Evolutionary conservation across 2,329 filamentous ascomycete genomes (phyloP), one percentile per base, ranked within the genome.

Genomic region (Fusarium nodosum): DNA sequence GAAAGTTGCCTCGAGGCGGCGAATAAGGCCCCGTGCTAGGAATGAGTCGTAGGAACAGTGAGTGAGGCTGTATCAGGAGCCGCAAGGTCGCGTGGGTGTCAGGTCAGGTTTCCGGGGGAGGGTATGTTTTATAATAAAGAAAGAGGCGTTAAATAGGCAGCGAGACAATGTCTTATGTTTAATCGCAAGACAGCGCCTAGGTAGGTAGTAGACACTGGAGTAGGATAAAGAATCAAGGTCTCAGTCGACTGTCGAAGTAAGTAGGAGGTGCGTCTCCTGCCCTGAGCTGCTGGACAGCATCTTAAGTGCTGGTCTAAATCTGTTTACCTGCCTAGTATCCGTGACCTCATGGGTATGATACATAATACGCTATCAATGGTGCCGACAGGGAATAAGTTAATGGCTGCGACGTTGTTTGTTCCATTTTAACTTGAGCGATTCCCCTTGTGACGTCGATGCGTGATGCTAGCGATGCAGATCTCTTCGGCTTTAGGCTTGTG

Each of bases 381-480:
- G 31, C 44, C 30, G 22, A n/a, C 36, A 54, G 39, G 57, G 26
- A 36, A 63, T 33, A 39, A 36, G 36, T 20, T 13, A 31, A 31
- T 44, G 30, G 44, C 63, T 47, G 56, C 61, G 64, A 61, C 63
- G 50, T 57, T 48, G 22, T 57, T 63, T 71, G 67, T 54, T 28
- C 34, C 48, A 46, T 31, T 31, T 46, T 3, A 31, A 46, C 28
- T 30, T 64, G 60, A 52, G 62, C 38, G 47, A 38, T 33, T 64
- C 42, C 34, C 53, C 64, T 64, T 60, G 69, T 74, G 72, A 74
- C 67, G 55, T 70, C 56, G 68, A 51, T 61, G 60, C 72, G 71
- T 74, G 72, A 74, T 74, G 59, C 51, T 60, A 62, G 62, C 56
- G 39, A 64, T 56, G 62, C 42, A 53, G 66, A 69, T 69, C 66